Evolutionary conservation across 306 rosid genomes (phyloP), one percentile per base, ranked within the genome.

Genomic region (Quercus gilva): DNA sequence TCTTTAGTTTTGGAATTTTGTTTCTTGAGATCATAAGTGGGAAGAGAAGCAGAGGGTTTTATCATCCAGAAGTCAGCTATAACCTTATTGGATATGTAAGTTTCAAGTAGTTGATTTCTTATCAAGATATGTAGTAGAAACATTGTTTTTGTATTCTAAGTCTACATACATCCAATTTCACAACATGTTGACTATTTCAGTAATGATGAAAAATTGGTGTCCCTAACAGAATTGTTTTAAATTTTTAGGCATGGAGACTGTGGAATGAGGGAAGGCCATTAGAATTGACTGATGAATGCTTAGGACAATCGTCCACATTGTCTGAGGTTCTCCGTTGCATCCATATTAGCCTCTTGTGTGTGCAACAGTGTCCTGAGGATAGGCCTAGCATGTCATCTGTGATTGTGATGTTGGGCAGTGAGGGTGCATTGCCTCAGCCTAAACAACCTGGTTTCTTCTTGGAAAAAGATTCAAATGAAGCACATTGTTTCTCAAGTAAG

Each of bases 81-180:
- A 87, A 81, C 64, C 94, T 91, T 69, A 74, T 88, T 13, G 90
- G 90, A 57, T 71, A 91, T 85, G 97, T 80, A 83, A 83, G 92
- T 78, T 19, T 65, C 21, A 8, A 6, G 4, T 20, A 59, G 25
- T 59, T 9, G 28, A 10, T 49, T 49, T 49, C 53, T 10, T 49
- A 49, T 49, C 53, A 10, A 49, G 13, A 3, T 10, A 49, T 49
- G 53, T 49, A 10, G 17, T 2, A 12, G 4, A 49, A 49, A 37
- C 45, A 37, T 37, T 7, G 10, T 37, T 37, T 37, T 37, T 37
- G 45, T 37, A 37, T 37, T 37, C 45, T 37, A 37, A 7, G 45
- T 8, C 11, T 37, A 37, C 45, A 1, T 37, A 37, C 11, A 37
- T 37, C 11, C 1, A 1, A 37, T 37, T 37, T 37, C 45, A 37